Evolutionary conservation across 176 grass and related monocot genomes (phyloP).

Genomic region (Thinopyrum elongatum): DNA sequence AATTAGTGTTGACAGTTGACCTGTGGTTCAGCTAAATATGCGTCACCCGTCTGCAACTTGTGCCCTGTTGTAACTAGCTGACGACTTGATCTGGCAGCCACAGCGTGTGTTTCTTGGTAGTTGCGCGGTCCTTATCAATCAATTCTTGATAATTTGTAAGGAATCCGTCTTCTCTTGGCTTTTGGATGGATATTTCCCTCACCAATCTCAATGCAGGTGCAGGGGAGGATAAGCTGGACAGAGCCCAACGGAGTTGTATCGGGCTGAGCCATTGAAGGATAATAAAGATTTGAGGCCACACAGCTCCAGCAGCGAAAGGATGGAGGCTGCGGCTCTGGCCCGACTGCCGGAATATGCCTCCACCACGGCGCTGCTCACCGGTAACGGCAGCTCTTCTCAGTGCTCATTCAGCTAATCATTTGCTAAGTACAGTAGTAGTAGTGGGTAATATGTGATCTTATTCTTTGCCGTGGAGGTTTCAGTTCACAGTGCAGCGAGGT

Average conservation of each 20-base stretch:
- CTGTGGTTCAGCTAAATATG: background rate
- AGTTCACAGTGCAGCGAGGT: background rate
- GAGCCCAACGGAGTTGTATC: background rate
- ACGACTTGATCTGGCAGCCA: background rate
- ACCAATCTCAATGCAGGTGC: slow-evolving; percentile 39
- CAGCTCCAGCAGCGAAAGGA: slow-evolving; percentile 18
- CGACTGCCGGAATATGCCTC: slow-evolving; percentile 19
- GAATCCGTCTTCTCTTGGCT: background rate
- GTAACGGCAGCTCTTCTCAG: slow-evolving; percentile 13
- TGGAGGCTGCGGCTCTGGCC: slow-evolving; percentile 27
- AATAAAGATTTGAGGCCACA: slow-evolving; percentile 31
- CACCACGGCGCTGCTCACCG: background rate
- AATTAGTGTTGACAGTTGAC: background rate
- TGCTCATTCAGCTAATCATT: background rate
- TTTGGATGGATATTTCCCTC: background rate
- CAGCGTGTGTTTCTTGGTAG: background rate
- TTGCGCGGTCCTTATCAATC: slow-evolving; percentile 7
- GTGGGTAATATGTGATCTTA: background rate
- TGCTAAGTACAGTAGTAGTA: background rate
- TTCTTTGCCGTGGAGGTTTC: background rate
- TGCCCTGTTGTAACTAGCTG: background rate
- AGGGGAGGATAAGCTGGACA: background rate
- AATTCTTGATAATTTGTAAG: background rate
- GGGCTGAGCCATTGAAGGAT: slow-evolving; percentile 9
- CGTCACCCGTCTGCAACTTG: background rate